These are phyloP conservation scores for Exophiala viscosa DNA, from an alignment of 2,329 filamentous ascomycete genomes.

Conservation along the genomic window DNA sequence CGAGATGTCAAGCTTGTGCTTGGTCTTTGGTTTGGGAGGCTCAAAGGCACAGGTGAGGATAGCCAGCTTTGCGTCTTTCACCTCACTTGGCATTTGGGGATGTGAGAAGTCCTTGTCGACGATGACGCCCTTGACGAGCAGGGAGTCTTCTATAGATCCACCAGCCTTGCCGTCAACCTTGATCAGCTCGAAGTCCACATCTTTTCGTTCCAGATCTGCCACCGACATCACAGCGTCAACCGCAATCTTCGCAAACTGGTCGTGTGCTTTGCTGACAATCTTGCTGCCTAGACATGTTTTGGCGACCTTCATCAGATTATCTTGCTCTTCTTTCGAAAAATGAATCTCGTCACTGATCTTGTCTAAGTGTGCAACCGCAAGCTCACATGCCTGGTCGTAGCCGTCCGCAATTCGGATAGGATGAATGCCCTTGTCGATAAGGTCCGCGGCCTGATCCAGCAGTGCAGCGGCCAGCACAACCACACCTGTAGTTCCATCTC, in stretches of 20 bases:
- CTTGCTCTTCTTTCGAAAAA: conserved; percentile 74
- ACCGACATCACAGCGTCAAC: conserved; percentile 96
- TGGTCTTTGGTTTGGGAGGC: conserved; percentile 98
- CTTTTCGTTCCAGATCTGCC: conserved; percentile 89
- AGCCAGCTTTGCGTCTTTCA: conserved; percentile 91
- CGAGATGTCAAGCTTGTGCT: conserved; percentile 98
- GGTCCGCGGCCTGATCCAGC: conserved; percentile 90
- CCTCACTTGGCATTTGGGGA: conserved; percentile 96
- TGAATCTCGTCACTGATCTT: conserved; percentile 86
- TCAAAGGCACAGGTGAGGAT: conserved; percentile 98
- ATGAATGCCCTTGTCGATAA: conserved; percentile 99
- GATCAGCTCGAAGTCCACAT: conserved; percentile 98
- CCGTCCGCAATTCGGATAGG: conserved; percentile 98
- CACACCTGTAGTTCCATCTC: conserved; percentile 95
- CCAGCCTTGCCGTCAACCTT: conserved; percentile 99
- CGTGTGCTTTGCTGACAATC: conserved; percentile 97
- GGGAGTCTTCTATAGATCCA: conserved; percentile 83
- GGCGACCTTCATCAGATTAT: conserved; percentile 89
- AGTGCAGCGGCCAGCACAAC: conserved; percentile 93
- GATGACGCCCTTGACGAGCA: conserved; percentile 96
- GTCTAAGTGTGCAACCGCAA: conserved; percentile 88
- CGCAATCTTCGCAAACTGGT: conserved; percentile 95
- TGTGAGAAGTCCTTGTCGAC: conserved; percentile 99
- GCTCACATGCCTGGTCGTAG: conserved; percentile 96
- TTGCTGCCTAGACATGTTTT: conserved; percentile 96